Conservation (phyloP, 345 rosid genomes). For the Corymbia maculata region DNA sequence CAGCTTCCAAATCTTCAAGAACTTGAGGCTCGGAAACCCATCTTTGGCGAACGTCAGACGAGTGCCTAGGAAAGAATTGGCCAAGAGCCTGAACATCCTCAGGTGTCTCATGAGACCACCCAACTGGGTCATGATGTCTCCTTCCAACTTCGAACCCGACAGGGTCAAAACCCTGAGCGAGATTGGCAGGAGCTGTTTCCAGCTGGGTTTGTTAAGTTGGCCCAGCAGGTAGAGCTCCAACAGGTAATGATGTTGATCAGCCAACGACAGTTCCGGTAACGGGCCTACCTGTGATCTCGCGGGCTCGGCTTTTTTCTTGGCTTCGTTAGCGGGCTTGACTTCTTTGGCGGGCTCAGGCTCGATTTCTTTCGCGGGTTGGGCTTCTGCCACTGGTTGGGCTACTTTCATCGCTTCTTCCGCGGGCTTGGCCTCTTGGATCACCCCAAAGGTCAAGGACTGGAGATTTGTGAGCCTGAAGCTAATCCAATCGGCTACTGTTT, state of each 20-base stretch:
- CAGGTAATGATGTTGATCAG: not conserved
- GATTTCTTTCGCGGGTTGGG: too few relatives aligned
- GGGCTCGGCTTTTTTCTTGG: not conserved
- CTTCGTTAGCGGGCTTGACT: not conserved
- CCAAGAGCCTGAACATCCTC: not conserved
- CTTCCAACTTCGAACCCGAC: not conserved
- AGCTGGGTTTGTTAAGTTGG: not conserved
- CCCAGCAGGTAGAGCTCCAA: not conserved
- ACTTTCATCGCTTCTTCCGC: too few relatives aligned
- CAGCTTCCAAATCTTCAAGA: not conserved
- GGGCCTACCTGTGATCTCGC: not conserved
- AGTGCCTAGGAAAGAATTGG: not conserved
- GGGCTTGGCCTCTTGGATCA: not conserved
- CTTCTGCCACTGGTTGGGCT: too few relatives aligned
- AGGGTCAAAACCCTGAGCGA: not conserved
- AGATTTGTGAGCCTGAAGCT: not conserved
- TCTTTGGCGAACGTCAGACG: fast-evolving
- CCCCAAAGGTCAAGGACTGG: not conserved
- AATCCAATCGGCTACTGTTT: not conserved
- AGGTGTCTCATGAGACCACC: not conserved
- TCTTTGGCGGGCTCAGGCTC: too few relatives aligned
- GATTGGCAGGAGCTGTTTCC: not conserved
- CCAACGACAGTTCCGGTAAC: not conserved
- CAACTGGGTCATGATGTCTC: not conserved
- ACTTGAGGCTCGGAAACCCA: not conserved